Percentiles rank a stretch among this genome's conserved stretches.
These are phyloP conservation scores for Penicillium herquei DNA, from an alignment of 495 filamentous ascomycete genomes.

Conservation along the genomic window DNA sequence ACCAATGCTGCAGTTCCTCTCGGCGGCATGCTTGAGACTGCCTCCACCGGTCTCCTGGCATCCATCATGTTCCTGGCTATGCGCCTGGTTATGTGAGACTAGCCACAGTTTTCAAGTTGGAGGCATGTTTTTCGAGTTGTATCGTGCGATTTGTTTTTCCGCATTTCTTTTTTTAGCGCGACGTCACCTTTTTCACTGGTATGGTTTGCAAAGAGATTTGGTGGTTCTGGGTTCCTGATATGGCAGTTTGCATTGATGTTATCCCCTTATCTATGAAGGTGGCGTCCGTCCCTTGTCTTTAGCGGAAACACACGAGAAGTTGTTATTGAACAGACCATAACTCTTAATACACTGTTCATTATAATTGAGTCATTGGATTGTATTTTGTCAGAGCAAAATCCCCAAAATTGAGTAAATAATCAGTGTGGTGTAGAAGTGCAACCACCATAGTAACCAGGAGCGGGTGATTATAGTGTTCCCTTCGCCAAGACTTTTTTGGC, in stretches of 20 bases:
- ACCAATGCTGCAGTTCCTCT: slow-evolving; percentile 36
- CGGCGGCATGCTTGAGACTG: slow-evolving; percentile 39
- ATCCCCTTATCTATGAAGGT: slow-evolving; percentile 19
- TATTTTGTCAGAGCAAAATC: no score
- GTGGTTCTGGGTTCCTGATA: slow-evolving; percentile 24
- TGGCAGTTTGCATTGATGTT: slow-evolving; percentile 15
- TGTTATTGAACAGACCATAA: not conserved
- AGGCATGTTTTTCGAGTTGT: not conserved
- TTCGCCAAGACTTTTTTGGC: slow-evolving; percentile 46
- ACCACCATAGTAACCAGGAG: not conserved
- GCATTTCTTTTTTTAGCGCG: slow-evolving; percentile 18
- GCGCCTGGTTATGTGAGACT: slow-evolving; percentile 47
- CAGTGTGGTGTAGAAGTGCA: not conserved
- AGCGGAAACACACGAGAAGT: slow-evolving; percentile 7
- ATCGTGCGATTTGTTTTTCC: slow-evolving; percentile 6
- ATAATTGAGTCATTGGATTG: no score
- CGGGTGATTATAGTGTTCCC: slow-evolving; percentile 8
- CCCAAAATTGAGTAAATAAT: not conserved
- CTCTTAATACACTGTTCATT: not conserved
- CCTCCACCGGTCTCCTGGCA: slow-evolving; percentile 50
- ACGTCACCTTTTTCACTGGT: slow-evolving; percentile 8
- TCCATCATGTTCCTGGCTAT: slow-evolving; percentile 47
- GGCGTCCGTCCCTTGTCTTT: slow-evolving; percentile 19
- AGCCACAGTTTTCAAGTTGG: not conserved
- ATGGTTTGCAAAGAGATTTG: not conserved